phyloP scores from a whole-genome alignment of 805 yeast genomes.

The Saccharomycopsis amapae region DNA sequence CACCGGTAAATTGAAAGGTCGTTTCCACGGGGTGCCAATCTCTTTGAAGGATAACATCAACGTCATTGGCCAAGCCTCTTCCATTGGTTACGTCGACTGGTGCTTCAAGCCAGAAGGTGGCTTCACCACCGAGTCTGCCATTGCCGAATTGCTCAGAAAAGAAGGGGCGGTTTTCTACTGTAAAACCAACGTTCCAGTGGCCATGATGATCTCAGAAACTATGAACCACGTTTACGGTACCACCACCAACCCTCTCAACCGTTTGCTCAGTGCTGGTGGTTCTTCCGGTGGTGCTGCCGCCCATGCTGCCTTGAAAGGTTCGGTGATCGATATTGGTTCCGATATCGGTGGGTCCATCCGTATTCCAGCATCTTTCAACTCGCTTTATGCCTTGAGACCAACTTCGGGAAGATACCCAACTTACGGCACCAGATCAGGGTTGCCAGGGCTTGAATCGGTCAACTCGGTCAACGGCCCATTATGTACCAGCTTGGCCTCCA shows the following conservation, averaged over 20 bases:
- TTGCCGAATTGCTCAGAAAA: conserved; percentile 27
- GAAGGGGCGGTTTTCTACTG: conserved; percentile 55
- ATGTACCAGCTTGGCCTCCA: conserved; percentile 27
- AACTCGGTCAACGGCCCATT: conserved; percentile 33
- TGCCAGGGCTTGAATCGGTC: conserved; percentile 29
- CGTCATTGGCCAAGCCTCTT: conserved; percentile 40
- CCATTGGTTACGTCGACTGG: conserved; percentile 38
- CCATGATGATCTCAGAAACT: conserved; percentile 63
- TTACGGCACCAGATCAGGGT: conserved; percentile 25
- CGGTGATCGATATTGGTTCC: conserved; percentile 58
- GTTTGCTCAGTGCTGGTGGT: conserved; percentile 57
- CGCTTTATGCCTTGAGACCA: conserved; percentile 56
- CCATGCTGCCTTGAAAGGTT: conserved; percentile 49
- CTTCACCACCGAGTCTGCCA: conserved; percentile 11
- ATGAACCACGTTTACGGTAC: conserved; percentile 54
- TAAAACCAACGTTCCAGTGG: conserved; percentile 63
- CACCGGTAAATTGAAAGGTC: conserved; percentile 45
- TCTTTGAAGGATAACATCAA: conserved; percentile 43
- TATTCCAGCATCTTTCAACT: conserved; percentile 60
- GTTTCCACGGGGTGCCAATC: conserved; percentile 61
- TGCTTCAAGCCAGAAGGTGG: conserved; percentile 18
- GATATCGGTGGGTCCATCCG: conserved; percentile 71
- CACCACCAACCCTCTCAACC: conserved; percentile 52
- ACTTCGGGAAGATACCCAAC: conserved; percentile 46
- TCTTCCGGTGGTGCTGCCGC: conserved; percentile 72